Percentiles rank a stretch among this genome's conserved stretches.
Evolutionary conservation across 2,329 filamentous ascomycete genomes (phyloP).

Genomic region (Akanthomyces lecanii): DNA sequence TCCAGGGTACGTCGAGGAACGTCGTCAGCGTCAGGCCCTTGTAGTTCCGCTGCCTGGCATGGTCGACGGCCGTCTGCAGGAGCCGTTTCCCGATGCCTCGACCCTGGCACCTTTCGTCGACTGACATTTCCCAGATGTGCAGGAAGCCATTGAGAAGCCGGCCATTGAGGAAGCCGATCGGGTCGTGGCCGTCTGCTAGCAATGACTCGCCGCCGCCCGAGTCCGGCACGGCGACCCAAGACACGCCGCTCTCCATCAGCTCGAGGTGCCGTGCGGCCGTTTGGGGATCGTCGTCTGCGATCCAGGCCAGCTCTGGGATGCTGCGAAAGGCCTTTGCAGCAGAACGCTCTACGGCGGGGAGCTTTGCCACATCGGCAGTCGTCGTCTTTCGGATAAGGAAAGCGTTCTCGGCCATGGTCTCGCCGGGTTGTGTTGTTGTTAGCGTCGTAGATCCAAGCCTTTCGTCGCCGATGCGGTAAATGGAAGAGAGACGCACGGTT

Average conservation of each 20-base stretch:
- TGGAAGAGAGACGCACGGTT: conserved; percentile 1
- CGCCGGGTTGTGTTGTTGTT: background rate
- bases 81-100: conserved; percentile 17
- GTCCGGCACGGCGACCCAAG: conserved; percentile 14
- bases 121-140: conserved; percentile 20
- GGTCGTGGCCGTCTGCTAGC: background rate
- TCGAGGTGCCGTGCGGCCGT: conserved; percentile 15
- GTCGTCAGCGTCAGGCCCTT: conserved; percentile 17
- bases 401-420: background rate
- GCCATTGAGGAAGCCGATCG: conserved; percentile 19
- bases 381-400: conserved; percentile 14
- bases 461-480: background rate
- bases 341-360: conserved; percentile 16
- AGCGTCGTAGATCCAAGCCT: background rate
- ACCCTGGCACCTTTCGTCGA: conserved; percentile 8
- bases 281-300: conserved; percentile 17
- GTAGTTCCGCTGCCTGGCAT: background rate
- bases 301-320: conserved; percentile 17
- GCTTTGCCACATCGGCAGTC: conserved; percentile 8
- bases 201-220: background rate
- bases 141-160: conserved; percentile 13
- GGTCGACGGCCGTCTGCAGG: conserved; percentile 5
- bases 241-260: conserved; percentile 15
- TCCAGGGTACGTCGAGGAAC: conserved; percentile 19
- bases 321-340: conserved; percentile 17